phyloP scores from a whole-genome alignment of 176 grass and related monocot species.

The Puya raimondii region DNA sequence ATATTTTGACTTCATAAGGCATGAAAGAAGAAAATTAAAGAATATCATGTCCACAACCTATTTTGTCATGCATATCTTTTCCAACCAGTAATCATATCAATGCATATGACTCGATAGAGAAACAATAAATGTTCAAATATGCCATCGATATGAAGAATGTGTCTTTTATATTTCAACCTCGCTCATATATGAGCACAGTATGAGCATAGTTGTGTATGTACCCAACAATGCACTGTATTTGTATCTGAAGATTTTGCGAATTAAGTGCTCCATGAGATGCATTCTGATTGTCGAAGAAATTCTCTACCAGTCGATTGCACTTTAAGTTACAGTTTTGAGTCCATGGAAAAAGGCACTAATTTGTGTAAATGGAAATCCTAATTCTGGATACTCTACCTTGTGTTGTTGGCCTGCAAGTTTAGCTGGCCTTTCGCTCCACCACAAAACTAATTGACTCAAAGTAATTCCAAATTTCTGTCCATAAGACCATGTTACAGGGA shows the following conservation, averaged over 20 bases:
- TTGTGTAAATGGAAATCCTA: neutral
- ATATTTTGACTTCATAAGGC: neutral
- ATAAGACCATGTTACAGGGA: constrained; percentile 82
- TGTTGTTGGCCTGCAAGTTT: constrained; percentile 71
- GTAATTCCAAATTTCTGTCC: constrained; percentile 64
- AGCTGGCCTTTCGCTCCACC: constrained; percentile 93
- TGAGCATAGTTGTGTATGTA: too few relatives aligned
- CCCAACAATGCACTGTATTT: too few relatives aligned
- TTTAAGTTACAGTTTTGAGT: neutral
- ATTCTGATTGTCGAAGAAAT: neutral
- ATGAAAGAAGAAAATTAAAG: neutral
- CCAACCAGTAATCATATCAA: neutral
- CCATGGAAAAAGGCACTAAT: neutral
- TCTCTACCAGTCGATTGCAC: too few relatives aligned
- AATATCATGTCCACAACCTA: neutral
- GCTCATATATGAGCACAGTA: too few relatives aligned
- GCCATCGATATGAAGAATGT: too few relatives aligned
- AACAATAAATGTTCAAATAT: too few relatives aligned
- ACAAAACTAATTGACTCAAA: constrained; percentile 56
- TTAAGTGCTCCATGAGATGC: too few relatives aligned
- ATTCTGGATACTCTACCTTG: constrained; percentile 46
- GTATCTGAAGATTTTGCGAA: too few relatives aligned
- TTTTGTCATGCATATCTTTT: neutral
- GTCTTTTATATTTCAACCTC: too few relatives aligned
- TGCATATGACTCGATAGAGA: too few relatives aligned